Evolutionary conservation across 768 basidiomycete genomes (phyloP).

Genomic region (Rossbeevera mucosa): DNA sequence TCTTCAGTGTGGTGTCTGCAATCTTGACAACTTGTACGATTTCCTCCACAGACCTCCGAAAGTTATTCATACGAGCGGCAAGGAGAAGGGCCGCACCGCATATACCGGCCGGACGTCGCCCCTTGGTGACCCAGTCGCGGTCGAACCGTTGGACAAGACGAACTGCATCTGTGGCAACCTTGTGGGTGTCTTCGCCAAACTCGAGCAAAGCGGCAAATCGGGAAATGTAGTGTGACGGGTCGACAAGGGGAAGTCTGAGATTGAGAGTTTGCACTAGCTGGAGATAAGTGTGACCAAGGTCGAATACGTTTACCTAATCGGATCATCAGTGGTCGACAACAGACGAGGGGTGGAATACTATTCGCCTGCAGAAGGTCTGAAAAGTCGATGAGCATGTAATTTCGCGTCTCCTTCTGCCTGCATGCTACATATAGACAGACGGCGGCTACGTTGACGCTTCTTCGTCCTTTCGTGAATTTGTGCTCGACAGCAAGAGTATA

Average conservation of each 20-base stretch:
- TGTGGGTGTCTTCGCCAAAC: conserved; percentile 91
- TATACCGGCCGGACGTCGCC: conserved; percentile 93
- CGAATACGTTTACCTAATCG: conserved; percentile 89
- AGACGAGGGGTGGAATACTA: background rate
- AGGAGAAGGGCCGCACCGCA: conserved; percentile 94
- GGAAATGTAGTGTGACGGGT: conserved; percentile 94
- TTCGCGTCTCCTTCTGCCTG: conserved; percentile 82
- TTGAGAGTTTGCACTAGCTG: conserved; percentile 87
- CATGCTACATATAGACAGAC: conserved; percentile 95
- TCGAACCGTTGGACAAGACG: conserved; percentile 92
- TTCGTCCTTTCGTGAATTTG: conserved; percentile 91
- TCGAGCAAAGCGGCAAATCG: conserved; percentile 93
- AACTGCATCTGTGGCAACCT: conserved; percentile 88
- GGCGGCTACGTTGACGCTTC: conserved; percentile 89
- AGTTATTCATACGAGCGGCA: conserved; percentile 98
- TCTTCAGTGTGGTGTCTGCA: conserved; percentile 90
- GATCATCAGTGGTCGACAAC: background rate
- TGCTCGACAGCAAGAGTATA: conserved; percentile 93
- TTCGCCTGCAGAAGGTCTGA: conserved; percentile 88
- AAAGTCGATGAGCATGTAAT: conserved; percentile 98
- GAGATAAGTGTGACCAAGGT: conserved; percentile 93
- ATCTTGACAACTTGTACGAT: conserved; percentile 99
- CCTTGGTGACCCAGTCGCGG: conserved; percentile 95
- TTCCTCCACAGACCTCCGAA: conserved; percentile 87
- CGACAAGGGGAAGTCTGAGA: conserved; percentile 81